Evolutionary conservation across 306 rosid species (phyloP).

Genomic region (Corylus avellana): DNA sequence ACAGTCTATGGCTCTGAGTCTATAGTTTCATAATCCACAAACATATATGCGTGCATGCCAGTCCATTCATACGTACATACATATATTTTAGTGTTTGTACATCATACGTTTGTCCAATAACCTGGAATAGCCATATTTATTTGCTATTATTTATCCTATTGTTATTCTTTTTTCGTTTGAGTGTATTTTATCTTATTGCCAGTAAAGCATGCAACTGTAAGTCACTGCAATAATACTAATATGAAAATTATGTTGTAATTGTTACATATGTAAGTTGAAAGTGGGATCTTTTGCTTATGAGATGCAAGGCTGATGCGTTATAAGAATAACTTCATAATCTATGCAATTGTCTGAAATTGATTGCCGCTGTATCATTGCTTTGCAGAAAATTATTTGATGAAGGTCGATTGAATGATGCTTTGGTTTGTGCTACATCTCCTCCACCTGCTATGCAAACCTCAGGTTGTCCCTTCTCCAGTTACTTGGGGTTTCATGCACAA

Average conservation of each 20-base stretch:
- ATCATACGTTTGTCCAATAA: too few species aligned
- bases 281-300: not conserved
- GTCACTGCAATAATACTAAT: not conserved
- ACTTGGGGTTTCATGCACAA: not conserved
- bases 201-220: not conserved
- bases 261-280: not conserved
- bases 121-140: not conserved
- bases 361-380: slow-evolving; percentile 5
- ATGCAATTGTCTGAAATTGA: slow-evolving; percentile 18
- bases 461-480: slow-evolving; percentile 31
- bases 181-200: not conserved
- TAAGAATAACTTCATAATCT: slow-evolving; percentile 2
- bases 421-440: slow-evolving; percentile 26
- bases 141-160: not conserved
- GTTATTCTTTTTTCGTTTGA: not conserved
- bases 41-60: not conserved
- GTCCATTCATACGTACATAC: too few species aligned
- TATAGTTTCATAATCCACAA: not conserved
- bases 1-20: not conserved
- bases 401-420: slow-evolving; percentile 20
- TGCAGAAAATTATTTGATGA: slow-evolving; percentile 63
- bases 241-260: not conserved
- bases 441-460: slow-evolving; percentile 32
- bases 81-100: too few species aligned
- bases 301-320: not conserved